phyloP scores from a whole-genome alignment of 1,284 basidiomycete species.

The Fomitopsis betulina region DNA sequence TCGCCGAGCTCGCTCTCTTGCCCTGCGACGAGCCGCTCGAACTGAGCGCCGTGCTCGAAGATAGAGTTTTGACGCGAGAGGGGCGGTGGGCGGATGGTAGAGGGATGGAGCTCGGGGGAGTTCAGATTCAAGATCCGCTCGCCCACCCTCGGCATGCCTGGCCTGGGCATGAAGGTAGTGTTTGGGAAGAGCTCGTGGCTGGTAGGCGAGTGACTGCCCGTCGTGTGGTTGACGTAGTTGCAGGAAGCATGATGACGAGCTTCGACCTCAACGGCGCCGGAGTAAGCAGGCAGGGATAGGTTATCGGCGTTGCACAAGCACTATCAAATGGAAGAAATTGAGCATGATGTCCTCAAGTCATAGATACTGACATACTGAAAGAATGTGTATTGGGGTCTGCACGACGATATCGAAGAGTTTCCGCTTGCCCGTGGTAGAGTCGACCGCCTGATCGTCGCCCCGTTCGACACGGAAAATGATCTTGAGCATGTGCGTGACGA shows the following conservation, averaged over 20 bases:
- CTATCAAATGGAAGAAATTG: slow-evolving; percentile 29
- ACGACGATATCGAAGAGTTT: slow-evolving; percentile 92
- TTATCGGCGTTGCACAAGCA: slow-evolving; percentile 79
- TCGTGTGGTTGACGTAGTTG: slow-evolving; percentile 3
- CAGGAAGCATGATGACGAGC: not conserved
- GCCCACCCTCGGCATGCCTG: slow-evolving; percentile 2
- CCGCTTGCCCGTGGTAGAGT: slow-evolving; percentile 63
- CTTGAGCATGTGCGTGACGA: slow-evolving; percentile 78
- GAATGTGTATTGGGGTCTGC: slow-evolving; percentile 75
- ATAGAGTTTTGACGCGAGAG: slow-evolving; percentile 28
- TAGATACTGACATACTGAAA: slow-evolving; percentile 55
- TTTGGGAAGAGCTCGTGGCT: slow-evolving; percentile 9
- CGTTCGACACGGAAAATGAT: slow-evolving; percentile 83
- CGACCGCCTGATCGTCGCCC: slow-evolving; percentile 63
- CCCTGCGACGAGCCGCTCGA: slow-evolving; percentile 58
- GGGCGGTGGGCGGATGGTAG: slow-evolving; percentile 11
- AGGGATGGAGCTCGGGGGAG: slow-evolving; percentile 12
- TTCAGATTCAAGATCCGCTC: slow-evolving; percentile 9
- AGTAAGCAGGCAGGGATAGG: slow-evolving; percentile 71
- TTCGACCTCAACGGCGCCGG: slow-evolving; percentile 23
- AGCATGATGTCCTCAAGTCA: not conserved
- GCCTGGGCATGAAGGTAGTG: slow-evolving; percentile 2
- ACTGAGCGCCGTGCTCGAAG: slow-evolving; percentile 41
- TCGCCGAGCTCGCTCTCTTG: slow-evolving; percentile 62
- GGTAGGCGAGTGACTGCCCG: slow-evolving; percentile 2